Evolutionary conservation across 2,329 filamentous ascomycete genomes (phyloP), one percentile per base, ranked within the genome.

Genomic region (Stagonosporopsis rhizophila): DNA sequence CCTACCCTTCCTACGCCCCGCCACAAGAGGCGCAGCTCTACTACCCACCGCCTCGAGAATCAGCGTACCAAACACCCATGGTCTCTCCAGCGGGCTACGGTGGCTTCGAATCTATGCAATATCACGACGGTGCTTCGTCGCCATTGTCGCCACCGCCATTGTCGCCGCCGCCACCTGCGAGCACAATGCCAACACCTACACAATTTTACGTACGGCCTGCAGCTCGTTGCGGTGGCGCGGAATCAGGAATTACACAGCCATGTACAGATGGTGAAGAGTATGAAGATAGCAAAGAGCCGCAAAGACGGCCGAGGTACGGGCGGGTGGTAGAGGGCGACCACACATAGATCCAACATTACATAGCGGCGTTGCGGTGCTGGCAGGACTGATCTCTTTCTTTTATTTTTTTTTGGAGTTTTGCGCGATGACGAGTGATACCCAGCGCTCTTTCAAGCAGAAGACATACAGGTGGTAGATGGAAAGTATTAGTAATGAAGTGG

Each of bases 161-260:
- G n/a, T n/a, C n/a, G n/a, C n/a, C n/a, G n/a, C 47, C 44, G 15
- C 38, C 60, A 27, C 53, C 47, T 2, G 47, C 15, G 38, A 56
- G 53, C 42, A 52, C 53, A 14, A 56, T 56, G 47, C 41, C 61
- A 14, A 75, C 73, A 14, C 73, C 73, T 3, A 72, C 72, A 15
- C 72, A 75, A 12, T 75, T 75, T 44, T 75, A 75, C 52, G 68
- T 66, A 4, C 70, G 71, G 49, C 66, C 69, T 19, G 56, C 66
- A 15, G 56, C 60, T 9, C 11, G 40, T 15, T 28, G 28, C 28
- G 34, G 44, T 15, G 22, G 37, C 22, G 28, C 20, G 15, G 28
- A 41, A 14, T 11, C 25, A 15, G 34, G 19, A 9, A 37, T 49
- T 27, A 22, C 34, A 41, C 54, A 44, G 22, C 9, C 37, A 19